Evolutionary conservation across 345 rosid species (phyloP), one percentile per base, ranked within the genome.

Genomic region (Citrus inodora): DNA sequence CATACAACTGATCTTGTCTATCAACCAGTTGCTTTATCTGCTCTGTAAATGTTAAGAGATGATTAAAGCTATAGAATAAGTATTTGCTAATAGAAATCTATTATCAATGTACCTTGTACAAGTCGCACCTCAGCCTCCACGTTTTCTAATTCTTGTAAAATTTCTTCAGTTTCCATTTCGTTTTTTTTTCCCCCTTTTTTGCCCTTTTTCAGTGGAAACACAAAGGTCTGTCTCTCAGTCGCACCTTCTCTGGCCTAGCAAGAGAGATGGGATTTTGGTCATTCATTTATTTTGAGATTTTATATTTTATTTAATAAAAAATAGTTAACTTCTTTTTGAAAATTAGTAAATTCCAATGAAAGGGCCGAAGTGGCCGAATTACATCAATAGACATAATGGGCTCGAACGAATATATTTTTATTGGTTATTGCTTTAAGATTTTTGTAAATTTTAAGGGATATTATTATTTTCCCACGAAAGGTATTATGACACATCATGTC

Each of bases 11-110:
- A 76, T 93, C 98, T 89, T 93, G 98, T 53, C 84, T 91, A 69
- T 90, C 93, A 5, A 95, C 79, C 84, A 95, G 86, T 3, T 75
- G 86, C 85, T 84, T 84, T 84, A 95, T 90, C 86, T 93, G 91
- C 70, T 86, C 97, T 93, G 81, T 55, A 32, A 67, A 13, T 33
- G n/a, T 33, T 9, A 16, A 19, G 58, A 19, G 58, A 17, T 53
- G 7, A 53, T 53, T 53, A 6, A 53, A 53, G 58, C 7, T 53
- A 46, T 46, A 46, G 16, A 46, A 46, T 46, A 46, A 46, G 5
- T 46, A 46, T 13, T 46, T 46, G 13, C 51, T 53, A 53, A 19
- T 17, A 53, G 58, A 53, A 53, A 46, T 46, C 4, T 0, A 46
- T 53, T 53, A 17, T 16, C 5, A 53, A 1, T 17, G 58, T 62